Evolutionary conservation across 345 rosid species (phyloP).

Genomic region (Eucalyptus coolabah): DNA sequence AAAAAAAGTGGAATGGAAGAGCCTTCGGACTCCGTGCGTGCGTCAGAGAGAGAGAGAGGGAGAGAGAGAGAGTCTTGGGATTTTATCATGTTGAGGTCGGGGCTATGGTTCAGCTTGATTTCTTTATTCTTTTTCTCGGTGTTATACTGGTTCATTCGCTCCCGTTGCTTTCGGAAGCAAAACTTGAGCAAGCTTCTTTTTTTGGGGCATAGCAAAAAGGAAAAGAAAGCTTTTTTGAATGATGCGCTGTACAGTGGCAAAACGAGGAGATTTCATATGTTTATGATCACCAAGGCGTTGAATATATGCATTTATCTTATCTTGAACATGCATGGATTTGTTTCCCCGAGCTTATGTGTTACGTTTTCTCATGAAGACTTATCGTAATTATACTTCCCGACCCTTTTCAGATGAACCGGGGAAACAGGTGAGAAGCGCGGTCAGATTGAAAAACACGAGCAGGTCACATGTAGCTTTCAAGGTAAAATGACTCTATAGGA

Average conservation of each 20-base stretch:
- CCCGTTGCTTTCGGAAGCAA: neutral
- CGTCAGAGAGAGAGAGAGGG: neutral
- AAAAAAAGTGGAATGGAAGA: neutral
- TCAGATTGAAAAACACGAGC: slow-evolving; percentile 79
- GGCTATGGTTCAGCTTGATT: neutral
- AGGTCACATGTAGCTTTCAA: slow-evolving; percentile 90
- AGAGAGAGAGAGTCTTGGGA: neutral
- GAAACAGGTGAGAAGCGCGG: slow-evolving; percentile 79
- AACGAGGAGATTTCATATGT: neutral
- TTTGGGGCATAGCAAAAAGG: neutral
- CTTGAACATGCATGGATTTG: neutral
- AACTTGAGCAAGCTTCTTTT: neutral
- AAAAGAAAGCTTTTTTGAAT: neutral
- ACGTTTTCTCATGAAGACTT: too few species aligned
- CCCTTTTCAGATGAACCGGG: slow-evolving; percentile 73
- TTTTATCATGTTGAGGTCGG: neutral
- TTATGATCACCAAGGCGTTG: neutral
- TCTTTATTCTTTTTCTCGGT: neutral
- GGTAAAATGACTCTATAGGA: slow-evolving; percentile 16
- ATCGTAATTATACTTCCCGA: neutral
- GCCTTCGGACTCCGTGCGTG: neutral
- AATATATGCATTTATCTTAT: neutral
- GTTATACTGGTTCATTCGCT: neutral
- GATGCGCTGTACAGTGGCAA: neutral
- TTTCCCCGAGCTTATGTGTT: neutral